Percentiles rank a stretch among this genome's conserved stretches.
Evolutionary conservation across 495 filamentous ascomycete genomes (phyloP).

Genomic region (Bombardia bombarda): DNA sequence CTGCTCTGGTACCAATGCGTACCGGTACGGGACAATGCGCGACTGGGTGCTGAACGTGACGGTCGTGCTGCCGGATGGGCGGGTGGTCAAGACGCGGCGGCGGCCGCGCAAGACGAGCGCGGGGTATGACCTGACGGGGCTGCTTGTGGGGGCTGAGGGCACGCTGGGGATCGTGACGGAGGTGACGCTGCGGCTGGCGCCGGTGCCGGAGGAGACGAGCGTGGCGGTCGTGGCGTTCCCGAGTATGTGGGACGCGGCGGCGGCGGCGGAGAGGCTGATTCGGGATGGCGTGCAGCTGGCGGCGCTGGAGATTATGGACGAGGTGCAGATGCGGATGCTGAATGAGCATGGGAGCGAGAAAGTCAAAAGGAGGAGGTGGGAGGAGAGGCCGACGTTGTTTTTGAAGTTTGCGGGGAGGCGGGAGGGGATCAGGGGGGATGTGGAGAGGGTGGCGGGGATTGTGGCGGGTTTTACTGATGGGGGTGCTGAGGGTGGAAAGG

Average conservation of each 20-base stretch:
- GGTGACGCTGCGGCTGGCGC: conserved; percentile 61
- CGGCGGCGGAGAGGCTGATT: conserved; percentile 55
- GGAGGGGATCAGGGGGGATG: conserved; percentile 29
- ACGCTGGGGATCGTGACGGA: conserved; percentile 88
- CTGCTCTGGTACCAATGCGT: conserved; percentile 72
- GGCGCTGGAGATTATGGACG: conserved; percentile 66
- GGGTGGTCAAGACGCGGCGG: conserved; percentile 63
- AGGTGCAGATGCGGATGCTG: conserved; percentile 64
- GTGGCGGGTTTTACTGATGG: conserved; percentile 31
- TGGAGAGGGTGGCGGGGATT: conserved; percentile 28
- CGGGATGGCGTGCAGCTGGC: conserved; percentile 58
- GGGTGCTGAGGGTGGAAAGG: not conserved
- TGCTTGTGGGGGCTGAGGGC: conserved; percentile 89
- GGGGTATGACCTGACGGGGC: conserved; percentile 72
- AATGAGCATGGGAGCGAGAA: conserved; percentile 55
- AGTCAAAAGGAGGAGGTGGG: conserved; percentile 42
- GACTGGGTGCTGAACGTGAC: conserved; percentile 77
- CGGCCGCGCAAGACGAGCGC: conserved; percentile 67
- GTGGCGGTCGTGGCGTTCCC: conserved; percentile 61
- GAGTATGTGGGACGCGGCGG: conserved; percentile 52
- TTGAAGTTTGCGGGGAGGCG: conserved; percentile 45
- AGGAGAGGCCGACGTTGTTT: conserved; percentile 60
- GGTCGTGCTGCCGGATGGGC: conserved; percentile 69
- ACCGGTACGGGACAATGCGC: conserved; percentile 75
- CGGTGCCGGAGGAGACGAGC: conserved; percentile 52